Evolutionary conservation across 257 asterid genomes (phyloP), one percentile per base, ranked within the genome.

Genomic region (Paulownia fortunei): DNA sequence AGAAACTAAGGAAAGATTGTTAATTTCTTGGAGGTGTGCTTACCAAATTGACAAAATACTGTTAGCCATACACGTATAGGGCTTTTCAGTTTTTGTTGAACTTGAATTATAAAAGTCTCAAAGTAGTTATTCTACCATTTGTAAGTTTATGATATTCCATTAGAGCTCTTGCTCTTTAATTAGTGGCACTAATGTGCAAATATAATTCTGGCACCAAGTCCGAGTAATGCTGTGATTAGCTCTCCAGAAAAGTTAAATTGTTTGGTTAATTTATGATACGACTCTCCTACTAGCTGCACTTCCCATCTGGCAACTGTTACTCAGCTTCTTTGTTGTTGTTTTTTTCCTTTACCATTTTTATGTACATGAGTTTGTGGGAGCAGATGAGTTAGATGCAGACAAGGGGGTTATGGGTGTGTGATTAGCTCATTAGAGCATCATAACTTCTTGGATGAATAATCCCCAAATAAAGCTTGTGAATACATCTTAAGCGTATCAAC

Each of bases 11-110:
- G 8, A 16, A 74, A 52, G 44, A 26, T 73, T 58, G 46, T 12
- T 69, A 23, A 63, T 67, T 55, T 67, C 66, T 76, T 73, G 23
- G 41, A 62, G 10, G 46, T n/a, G 60, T 24, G 49, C 34, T 51
- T 73, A 18, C 76, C 61, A 72, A 32, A 26, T 71, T 70, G 24
- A 6, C 42, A 59, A 37, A 27, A 27, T 19, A 8, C 7, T 16
- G 6, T 34, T 37, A 54, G 37, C 44, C n/a, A 49, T 52, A 61
- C 26, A 36, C 60, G 59, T 47, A 36, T 69, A 37, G 23, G 11
- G 56, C n/a, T 30, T 68, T 34, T 41, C 59, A 37, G 47, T 39
- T n/a, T 65, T 26, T 46, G 39, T 47, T 47, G 39, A 63, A 15
- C 65, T 56, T 18, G 47, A 66, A 73, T 55, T 41, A 2, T 44